A percentile compares a stretch with the other conserved stretches of the same genome.
Evolutionary conservation across 805 yeast species (phyloP).

Genomic region (Cyberlindnera euphorbiae): DNA sequence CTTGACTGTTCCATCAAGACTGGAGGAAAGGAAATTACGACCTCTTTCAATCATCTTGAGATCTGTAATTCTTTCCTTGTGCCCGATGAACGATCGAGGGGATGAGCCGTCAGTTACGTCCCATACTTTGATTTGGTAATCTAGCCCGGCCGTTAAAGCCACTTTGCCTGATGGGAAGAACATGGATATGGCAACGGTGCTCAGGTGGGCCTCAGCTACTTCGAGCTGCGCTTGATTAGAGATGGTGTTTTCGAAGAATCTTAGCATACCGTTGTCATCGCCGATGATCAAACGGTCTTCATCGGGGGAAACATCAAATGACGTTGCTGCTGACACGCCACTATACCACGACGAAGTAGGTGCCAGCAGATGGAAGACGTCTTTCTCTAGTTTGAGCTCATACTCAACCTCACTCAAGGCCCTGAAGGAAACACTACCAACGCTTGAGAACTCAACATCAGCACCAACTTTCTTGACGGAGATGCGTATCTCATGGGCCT

Average conservation of each 20-base stretch:
- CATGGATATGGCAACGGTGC: slow-evolving; percentile 37
- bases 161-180: slow-evolving; percentile 68
- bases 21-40: slow-evolving; percentile 55
- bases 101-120: slow-evolving; percentile 40
- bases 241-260: slow-evolving; percentile 14
- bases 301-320: slow-evolving; percentile 31
- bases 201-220: slow-evolving; percentile 43
- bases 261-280: slow-evolving; percentile 29
- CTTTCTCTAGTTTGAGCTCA: slow-evolving; percentile 7
- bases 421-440: slow-evolving; percentile 12
- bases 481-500: slow-evolving; percentile 28
- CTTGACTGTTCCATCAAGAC: slow-evolving; percentile 48
- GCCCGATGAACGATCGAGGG: slow-evolving; percentile 49
- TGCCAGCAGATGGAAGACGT: slow-evolving; percentile 10
- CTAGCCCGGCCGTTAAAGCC: slow-evolving; percentile 52
- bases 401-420: slow-evolving; percentile 1
- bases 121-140: slow-evolving; percentile 61
- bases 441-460: slow-evolving; percentile 13
- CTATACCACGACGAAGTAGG: too few relatives aligned
- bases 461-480: slow-evolving; percentile 20
- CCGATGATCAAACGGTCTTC: slow-evolving; percentile 31
- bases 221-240: too few relatives aligned
- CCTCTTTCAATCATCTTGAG: slow-evolving; percentile 57
- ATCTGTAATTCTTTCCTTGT: slow-evolving; percentile 44
- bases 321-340: too few relatives aligned